Base-by-base conservation (phyloP, 805 yeast genomes). In the Kodamaea jinghongensis region DNA sequence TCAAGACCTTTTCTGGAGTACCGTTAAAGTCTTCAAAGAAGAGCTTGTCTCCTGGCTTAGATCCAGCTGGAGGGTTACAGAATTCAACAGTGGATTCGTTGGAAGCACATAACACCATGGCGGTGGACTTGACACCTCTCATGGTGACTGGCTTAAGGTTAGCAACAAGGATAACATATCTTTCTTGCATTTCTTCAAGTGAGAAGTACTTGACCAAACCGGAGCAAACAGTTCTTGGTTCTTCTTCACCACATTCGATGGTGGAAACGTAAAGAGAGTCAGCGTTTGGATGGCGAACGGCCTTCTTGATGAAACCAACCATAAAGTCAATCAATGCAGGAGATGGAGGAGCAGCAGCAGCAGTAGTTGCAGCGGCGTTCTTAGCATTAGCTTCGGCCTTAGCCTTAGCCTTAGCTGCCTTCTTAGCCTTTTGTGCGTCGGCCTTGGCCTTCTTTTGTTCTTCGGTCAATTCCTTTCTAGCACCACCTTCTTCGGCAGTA, bases 191-290 rank as follows among this genome's bases (percentile, higher is more conserved):
- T 31, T 85, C 95, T 70, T 93, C 98, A 49, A 95, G 63, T 29
- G 96, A 82, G 60, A 86, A 76, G 67, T 86, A 81, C 52, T 87
- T 87, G 47, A 89, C 97, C 56, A 93, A 75, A 52, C 99, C 99
- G 9, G 96, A 87, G 72, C 99, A 93, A 42, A 93, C 96, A 22
- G 98, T 93, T 74, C 99, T 81, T 58, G 99, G 99, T 44, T 95
- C 95, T 61, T 87, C 96, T 55, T 93, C 99, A 51, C 99, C 99
- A 74, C 86, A 81, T 48, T 95, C 87, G 55, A 93, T 93, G 38
- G 99, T 93, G 20, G 98, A 93, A 42, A 93, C 96, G 63, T 93
- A 93, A 55, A 93, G 74, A 1, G 96, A 76, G 67, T 93, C 99
- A 26, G 99, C 99, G 63, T 93, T 91, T 47, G 99, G 99, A 70